These are phyloP conservation scores for Allomyces macrogynus DNA, from an alignment of 192 early-diverging fungal genomes.

Conservation along the genomic window DNA sequence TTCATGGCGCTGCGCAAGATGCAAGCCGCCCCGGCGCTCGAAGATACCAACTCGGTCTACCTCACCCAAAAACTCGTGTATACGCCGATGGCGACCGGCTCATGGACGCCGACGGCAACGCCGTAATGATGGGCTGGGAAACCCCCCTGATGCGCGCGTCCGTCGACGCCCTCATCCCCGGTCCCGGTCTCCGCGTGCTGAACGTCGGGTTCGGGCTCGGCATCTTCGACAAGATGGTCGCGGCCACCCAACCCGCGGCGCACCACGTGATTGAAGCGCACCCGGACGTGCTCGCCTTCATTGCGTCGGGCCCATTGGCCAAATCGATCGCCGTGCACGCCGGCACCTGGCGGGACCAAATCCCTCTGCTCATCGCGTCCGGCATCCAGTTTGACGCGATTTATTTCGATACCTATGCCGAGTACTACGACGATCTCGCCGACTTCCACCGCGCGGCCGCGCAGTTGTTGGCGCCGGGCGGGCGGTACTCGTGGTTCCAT, in stretches of 20 bases:
- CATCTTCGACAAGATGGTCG: conserved; percentile 65
- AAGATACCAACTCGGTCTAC: conserved; percentile 55
- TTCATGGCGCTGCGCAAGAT: conserved; percentile 29
- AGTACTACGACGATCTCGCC: conserved; percentile 3
- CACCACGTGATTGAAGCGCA: conserved; percentile 96
- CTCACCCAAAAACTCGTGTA: conserved; percentile 58
- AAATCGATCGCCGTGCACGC: conserved; percentile 79
- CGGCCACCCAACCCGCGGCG: conserved; percentile 38
- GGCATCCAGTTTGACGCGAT: conserved; percentile 67
- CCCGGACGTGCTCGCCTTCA: conserved; percentile 80
- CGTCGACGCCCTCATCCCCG: neutral
- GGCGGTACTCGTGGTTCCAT: conserved; percentile 88
- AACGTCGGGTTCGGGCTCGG: conserved; percentile 84
- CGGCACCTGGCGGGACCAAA: conserved; percentile 43
- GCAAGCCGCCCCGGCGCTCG: conserved; percentile 12
- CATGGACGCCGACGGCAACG: conserved; percentile 70
- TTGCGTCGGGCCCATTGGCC: conserved; percentile 55
- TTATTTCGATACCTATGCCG: conserved; percentile 64
- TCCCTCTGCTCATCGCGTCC: conserved; percentile 24
- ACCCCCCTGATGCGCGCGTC: conserved; percentile 58
- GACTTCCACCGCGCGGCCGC: conserved; percentile 32
- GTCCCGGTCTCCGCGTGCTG: conserved; percentile 27
- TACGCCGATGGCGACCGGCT: conserved; percentile 49
- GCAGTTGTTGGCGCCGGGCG: conserved; percentile 36
- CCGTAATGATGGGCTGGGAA: conserved; percentile 99